Evolutionary conservation across 139 green algal species (phyloP).

Genomic region (Chlorella sorokiniana): DNA sequence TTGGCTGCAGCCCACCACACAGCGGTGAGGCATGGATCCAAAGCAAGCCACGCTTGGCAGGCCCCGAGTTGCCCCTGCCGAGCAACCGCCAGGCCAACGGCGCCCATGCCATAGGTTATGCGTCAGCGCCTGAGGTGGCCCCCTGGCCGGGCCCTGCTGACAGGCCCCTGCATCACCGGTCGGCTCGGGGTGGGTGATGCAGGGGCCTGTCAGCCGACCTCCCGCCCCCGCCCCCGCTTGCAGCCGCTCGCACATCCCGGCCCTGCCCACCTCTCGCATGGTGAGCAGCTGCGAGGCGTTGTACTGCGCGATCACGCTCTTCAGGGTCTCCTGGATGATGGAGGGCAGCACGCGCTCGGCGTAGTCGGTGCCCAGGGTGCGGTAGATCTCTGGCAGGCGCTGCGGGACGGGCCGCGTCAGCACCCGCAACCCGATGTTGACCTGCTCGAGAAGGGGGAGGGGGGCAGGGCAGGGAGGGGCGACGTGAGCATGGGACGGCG

Average conservation of each 20-base stretch:
- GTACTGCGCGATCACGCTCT: constrained; percentile 94
- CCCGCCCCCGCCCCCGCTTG: too few species aligned
- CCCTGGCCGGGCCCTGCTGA: too few species aligned
- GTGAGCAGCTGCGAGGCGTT: constrained; percentile 98
- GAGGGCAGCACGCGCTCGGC: constrained; percentile 96
- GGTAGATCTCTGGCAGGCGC: constrained; percentile 93
- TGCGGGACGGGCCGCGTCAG: constrained; percentile 89
- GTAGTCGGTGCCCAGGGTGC: constrained; percentile 92
- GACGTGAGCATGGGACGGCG: neutral
- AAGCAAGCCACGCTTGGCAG: too few species aligned
- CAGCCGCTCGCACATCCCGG: neutral
- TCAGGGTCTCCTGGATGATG: constrained; percentile 88
- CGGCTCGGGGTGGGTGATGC: too few species aligned
- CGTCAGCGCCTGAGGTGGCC: too few species aligned
- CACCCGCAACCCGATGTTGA: constrained; percentile 97
- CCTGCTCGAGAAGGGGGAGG: constrained; percentile 48
- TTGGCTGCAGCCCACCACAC: neutral
- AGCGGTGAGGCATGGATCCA: neutral
- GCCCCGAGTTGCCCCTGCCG: too few species aligned
- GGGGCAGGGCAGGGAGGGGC: neutral
- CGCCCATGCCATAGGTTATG: too few species aligned
- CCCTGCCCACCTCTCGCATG: constrained; percentile 83
- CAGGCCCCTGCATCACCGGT: too few species aligned
- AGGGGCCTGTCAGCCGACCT: too few species aligned
- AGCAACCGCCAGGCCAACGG: too few species aligned